These are phyloP conservation scores for Discostella pseudostelligera DNA, from an alignment of 108 stramenopile species.

Conservation along the genomic window DNA sequence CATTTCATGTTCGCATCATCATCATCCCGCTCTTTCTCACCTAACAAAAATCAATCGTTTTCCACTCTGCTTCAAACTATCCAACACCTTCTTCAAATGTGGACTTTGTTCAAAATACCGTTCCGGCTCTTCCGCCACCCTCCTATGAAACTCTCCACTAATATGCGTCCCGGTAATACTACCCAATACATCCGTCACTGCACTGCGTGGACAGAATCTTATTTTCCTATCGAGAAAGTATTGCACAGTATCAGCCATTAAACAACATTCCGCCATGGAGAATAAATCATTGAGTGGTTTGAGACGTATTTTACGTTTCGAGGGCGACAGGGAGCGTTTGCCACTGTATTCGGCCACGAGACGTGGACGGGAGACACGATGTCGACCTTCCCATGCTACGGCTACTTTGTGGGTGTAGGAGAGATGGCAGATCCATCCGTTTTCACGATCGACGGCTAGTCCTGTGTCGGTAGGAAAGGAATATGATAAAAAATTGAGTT, in stretches of 20 bases:
- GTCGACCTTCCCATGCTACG: slow-evolving; percentile 88
- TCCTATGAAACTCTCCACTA: slow-evolving; percentile 92
- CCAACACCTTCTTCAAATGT: slow-evolving; percentile 72
- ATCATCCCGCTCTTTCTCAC: too few species aligned
- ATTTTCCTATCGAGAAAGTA: slow-evolving; percentile 83
- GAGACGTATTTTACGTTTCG: slow-evolving; percentile 68
- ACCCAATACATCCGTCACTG: slow-evolving; percentile 83
- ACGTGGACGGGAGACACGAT: slow-evolving; percentile 64
- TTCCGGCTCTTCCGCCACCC: slow-evolving; percentile 77
- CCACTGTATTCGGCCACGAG: slow-evolving; percentile 87
- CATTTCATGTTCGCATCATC: too few species aligned
- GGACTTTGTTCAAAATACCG: slow-evolving; percentile 78
- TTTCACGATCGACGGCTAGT: slow-evolving; percentile 93
- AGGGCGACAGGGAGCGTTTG: slow-evolving; percentile 69
- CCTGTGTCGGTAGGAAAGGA: slow-evolving; percentile 43
- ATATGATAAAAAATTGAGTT: too few species aligned
- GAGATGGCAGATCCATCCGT: slow-evolving; percentile 93
- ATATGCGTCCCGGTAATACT: slow-evolving; percentile 89
- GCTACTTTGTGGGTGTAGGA: slow-evolving; percentile 94
- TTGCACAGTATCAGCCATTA: slow-evolving; percentile 94
- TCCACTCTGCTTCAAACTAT: slow-evolving; percentile 61
- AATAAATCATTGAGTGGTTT: slow-evolving; percentile 95
- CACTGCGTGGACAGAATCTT: slow-evolving; percentile 72
- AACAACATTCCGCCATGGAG: slow-evolving; percentile 93
- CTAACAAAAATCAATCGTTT: slow-evolving; percentile 80